phyloP scores from a whole-genome alignment of 495 filamentous ascomycete species.

The Penicillium daleae region DNA sequence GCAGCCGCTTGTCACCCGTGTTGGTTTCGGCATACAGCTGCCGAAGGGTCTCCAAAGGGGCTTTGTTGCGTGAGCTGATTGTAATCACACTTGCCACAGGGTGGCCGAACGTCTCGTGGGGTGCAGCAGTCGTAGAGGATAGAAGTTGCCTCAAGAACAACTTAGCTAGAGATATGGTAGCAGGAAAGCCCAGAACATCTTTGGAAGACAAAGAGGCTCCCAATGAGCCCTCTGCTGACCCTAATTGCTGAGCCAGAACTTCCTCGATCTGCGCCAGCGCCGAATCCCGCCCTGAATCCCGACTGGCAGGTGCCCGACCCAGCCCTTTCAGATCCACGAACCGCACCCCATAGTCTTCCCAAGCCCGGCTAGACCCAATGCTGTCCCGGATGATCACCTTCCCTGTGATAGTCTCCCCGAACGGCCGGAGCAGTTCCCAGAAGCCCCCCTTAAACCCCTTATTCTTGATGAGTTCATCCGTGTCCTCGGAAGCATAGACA shows the following conservation, averaged over 20 bases:
- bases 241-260: constrained; percentile 54
- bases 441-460: constrained; percentile 87
- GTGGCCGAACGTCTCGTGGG: constrained; percentile 92
- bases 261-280: constrained; percentile 62
- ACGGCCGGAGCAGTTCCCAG: constrained; percentile 83
- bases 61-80: constrained; percentile 81
- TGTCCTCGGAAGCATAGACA: constrained; percentile 80
- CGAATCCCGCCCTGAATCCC: constrained; percentile 27
- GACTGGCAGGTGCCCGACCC: constrained; percentile 22
- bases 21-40: constrained; percentile 79
- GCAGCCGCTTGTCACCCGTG: constrained; percentile 66
- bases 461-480: constrained; percentile 74
- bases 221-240: constrained; percentile 37
- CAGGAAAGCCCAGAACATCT: constrained; percentile 36
- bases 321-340: constrained; percentile 63
- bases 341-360: constrained; percentile 88
- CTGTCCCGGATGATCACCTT: constrained; percentile 92
- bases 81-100: constrained; percentile 96
- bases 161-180: constrained; percentile 70
- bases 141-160: constrained; percentile 82
- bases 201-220: constrained; percentile 41
- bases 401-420: constrained; percentile 85
- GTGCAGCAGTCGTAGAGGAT: constrained; percentile 72
- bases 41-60: constrained; percentile 81
- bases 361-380: constrained; percentile 75